A percentile compares a stretch with the other conserved stretches of the same genome.
phyloP scores from a whole-genome alignment of 495 filamentous ascomycete species.

The Oleoguttula mirabilis region DNA sequence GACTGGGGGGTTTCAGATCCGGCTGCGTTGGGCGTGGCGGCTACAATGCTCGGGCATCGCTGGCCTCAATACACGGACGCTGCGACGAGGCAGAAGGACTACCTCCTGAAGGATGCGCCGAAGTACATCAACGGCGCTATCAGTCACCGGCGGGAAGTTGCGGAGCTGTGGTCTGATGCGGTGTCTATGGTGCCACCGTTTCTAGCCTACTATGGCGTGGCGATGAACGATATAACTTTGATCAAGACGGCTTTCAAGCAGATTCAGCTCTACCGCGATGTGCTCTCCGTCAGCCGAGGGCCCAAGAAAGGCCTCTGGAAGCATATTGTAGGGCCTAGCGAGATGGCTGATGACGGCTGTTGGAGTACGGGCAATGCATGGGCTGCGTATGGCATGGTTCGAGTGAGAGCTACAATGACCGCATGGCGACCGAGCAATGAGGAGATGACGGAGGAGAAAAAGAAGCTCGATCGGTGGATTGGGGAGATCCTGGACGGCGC shows the following conservation, averaged over 20 bases:
- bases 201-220: constrained; percentile 40
- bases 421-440: constrained; percentile 26
- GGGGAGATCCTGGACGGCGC: constrained; percentile 39
- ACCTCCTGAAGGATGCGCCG: constrained; percentile 35
- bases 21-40: constrained; percentile 36
- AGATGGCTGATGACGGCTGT: constrained; percentile 32
- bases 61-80: constrained; percentile 29
- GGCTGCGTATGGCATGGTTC: constrained; percentile 39
- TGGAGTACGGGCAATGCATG: constrained; percentile 45
- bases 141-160: constrained; percentile 34
- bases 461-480: constrained; percentile 29
- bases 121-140: constrained; percentile 40
- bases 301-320: constrained; percentile 31
- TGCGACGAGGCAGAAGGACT: constrained; percentile 31
- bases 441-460: constrained; percentile 25
- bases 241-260: constrained; percentile 33
- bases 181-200: constrained; percentile 43
- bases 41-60: constrained; percentile 35
- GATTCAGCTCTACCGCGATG: constrained; percentile 33
- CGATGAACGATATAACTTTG: constrained; percentile 25
- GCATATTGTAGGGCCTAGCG: constrained; percentile 36
- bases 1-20: constrained; percentile 27
- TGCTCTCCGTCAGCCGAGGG: constrained; percentile 22
- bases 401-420: constrained; percentile 37
- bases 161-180: constrained; percentile 42